phyloP scores from a whole-genome alignment of 768 basidiomycete genomes.

The Solioccasus polychromus region DNA sequence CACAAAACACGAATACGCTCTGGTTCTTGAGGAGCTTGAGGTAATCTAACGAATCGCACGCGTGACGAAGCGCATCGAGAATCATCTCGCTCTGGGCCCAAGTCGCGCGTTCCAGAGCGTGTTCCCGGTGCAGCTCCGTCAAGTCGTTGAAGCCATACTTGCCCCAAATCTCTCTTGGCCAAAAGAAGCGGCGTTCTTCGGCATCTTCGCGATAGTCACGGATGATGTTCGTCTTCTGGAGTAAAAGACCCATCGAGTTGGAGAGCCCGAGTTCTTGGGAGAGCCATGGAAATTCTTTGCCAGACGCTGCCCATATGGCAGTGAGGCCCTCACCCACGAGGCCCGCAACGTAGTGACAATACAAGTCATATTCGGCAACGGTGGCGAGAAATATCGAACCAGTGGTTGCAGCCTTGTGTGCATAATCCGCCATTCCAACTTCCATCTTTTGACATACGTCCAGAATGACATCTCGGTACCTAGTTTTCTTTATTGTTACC shows the following conservation, averaged over 20 bases:
- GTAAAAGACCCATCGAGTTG: conserved; percentile 91
- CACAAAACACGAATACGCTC: conserved; percentile 92
- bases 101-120: conserved; percentile 60
- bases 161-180: conserved; percentile 93
- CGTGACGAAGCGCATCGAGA: conserved; percentile 81
- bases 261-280: conserved; percentile 80
- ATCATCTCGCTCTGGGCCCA: conserved; percentile 89
- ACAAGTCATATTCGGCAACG: conserved; percentile 88
- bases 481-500: conserved; percentile 25
- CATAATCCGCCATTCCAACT: conserved; percentile 93
- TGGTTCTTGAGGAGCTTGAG: conserved; percentile 84
- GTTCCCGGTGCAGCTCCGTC: conserved; percentile 60
- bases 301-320: conserved; percentile 80
- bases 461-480: conserved; percentile 76
- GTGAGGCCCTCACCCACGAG: conserved; percentile 96
- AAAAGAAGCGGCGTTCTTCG: conserved; percentile 83
- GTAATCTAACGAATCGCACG: conserved; percentile 87
- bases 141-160: conserved; percentile 71
- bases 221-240: conserved; percentile 98
- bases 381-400: conserved; percentile 70
- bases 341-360: conserved; percentile 98
- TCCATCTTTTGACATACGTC: conserved; percentile 88
- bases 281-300: conserved; percentile 74
- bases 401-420: conserved; percentile 74
- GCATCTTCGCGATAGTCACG: conserved; percentile 93